A percentile compares a stretch with the other conserved stretches of the same genome.
These are phyloP conservation scores for Pichia exigua DNA, from an alignment of 805 yeast species.

Conservation along the genomic window DNA sequence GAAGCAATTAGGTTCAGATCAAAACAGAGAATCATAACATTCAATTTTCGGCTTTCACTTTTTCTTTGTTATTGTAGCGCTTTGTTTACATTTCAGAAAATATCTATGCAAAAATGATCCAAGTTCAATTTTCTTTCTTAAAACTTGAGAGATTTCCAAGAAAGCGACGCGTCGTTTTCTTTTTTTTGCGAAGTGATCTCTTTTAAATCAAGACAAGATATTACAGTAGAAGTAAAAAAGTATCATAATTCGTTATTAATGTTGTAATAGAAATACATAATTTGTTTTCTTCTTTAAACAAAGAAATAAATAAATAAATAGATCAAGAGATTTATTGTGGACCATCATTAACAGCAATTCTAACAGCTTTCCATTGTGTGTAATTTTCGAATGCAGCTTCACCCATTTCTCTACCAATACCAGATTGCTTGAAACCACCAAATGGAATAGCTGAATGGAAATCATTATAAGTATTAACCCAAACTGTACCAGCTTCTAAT, in stretches of 20 bases:
- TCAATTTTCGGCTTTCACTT: neutral
- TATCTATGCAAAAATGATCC: neutral
- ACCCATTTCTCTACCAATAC: slow-evolving; percentile 72
- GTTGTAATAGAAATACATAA: neutral
- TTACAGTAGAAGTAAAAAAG: neutral
- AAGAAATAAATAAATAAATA: neutral
- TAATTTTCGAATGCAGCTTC: slow-evolving; percentile 56
- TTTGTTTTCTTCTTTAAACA: neutral
- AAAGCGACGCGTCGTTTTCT: neutral
- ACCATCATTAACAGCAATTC: slow-evolving; percentile 32
- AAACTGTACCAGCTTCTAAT: slow-evolving; percentile 72
- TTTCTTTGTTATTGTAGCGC: neutral
- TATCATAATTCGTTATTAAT: neutral
- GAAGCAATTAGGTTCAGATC: neutral
- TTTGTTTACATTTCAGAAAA: neutral
- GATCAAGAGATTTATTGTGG: slow-evolving; percentile 12
- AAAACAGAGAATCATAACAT: neutral
- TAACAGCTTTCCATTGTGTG: slow-evolving; percentile 59
- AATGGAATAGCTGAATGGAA: slow-evolving; percentile 62
- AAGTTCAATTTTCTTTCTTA: too few relatives aligned
- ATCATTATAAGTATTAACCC: slow-evolving; percentile 71
- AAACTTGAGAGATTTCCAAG: neutral
- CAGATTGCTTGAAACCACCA: slow-evolving; percentile 64
- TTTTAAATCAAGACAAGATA: too few relatives aligned
- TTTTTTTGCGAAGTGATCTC: too few relatives aligned